These are phyloP conservation scores for Phytophthora boehmeriae DNA, from an alignment of 352 stramenopile species.

Conservation along the genomic window DNA sequence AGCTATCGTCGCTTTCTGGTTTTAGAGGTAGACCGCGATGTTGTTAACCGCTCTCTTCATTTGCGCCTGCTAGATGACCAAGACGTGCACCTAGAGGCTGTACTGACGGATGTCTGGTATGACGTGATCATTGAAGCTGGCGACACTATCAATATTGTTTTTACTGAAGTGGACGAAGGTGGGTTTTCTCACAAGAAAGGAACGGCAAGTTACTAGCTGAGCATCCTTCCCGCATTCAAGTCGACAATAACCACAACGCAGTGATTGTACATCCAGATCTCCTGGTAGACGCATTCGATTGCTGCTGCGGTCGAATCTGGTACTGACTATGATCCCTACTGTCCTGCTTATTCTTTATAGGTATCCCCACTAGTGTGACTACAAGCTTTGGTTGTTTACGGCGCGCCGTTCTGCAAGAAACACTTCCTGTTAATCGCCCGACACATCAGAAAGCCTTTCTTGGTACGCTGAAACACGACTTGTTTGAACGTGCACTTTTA, in stretches of 20 bases:
- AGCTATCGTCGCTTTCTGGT: slow-evolving; percentile 67
- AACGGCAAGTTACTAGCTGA: slow-evolving; percentile 1
- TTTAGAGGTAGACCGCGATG: slow-evolving; percentile 65
- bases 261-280: slow-evolving; percentile 81
- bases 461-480: slow-evolving; percentile 84
- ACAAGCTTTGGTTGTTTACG: slow-evolving; percentile 79
- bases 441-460: slow-evolving; percentile 72
- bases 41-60: slow-evolving; percentile 51
- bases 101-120: slow-evolving; percentile 79
- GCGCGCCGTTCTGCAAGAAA: slow-evolving; percentile 70
- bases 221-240: slow-evolving; percentile 29
- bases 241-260: slow-evolving; percentile 64
- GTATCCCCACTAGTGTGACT: slow-evolving; percentile 84
- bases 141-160: slow-evolving; percentile 82
- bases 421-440: slow-evolving; percentile 56
- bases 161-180: slow-evolving; percentile 53
- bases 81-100: slow-evolving; percentile 60
- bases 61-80: slow-evolving; percentile 73
- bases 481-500: slow-evolving; percentile 72
- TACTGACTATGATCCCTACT: slow-evolving; percentile 8
- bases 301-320: neutral
- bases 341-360: slow-evolving; percentile 30
- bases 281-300: slow-evolving; percentile 44
- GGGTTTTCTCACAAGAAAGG: slow-evolving; percentile 51
- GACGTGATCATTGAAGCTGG: slow-evolving; percentile 71